phyloP scores from a whole-genome alignment of 371 early-diverging fungal genomes.

The Syncephalastrum monosporum region DNA sequence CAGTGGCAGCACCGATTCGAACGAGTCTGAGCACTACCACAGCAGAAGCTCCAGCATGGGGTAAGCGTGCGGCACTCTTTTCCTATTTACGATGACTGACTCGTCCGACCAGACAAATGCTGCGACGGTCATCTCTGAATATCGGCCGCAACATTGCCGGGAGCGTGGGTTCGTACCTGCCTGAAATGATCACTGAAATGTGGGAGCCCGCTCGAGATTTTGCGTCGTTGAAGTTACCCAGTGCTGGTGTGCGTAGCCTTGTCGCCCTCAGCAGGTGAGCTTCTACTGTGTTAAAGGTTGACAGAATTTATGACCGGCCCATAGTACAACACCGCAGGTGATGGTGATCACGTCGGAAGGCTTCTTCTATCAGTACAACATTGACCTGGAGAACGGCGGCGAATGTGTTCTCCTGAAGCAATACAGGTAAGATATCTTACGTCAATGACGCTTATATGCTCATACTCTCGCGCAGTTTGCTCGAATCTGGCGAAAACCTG shows the following conservation, averaged over 20 bases:
- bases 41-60: conserved; percentile 10
- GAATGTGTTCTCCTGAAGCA: conserved; percentile 88
- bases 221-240: conserved; percentile 86
- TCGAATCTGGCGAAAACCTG: conserved; percentile 16
- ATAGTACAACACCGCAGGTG: conserved; percentile 74
- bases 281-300: neutral
- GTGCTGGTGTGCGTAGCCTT: conserved; percentile 77
- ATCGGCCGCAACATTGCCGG: conserved; percentile 66
- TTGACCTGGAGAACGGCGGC: conserved; percentile 90
- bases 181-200: conserved; percentile 86
- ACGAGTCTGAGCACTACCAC: conserved; percentile 1
- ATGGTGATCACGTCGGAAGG: conserved; percentile 94
- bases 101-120: conserved; percentile 31
- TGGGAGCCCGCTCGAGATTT: conserved; percentile 96
- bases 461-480: conserved; percentile 4
- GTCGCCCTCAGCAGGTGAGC: conserved; percentile 74
- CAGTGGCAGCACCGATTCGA: neutral
- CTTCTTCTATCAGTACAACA: conserved; percentile 85
- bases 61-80: neutral
- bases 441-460: neutral
- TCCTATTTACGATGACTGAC: no score
- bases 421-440: conserved; percentile 40
- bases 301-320: neutral
- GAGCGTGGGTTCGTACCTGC: conserved; percentile 81
- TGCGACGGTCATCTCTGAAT: conserved; percentile 62